Evolutionary conservation across 2,329 filamentous ascomycete genomes (phyloP).

Genomic region (Grosmannia huntii): DNA sequence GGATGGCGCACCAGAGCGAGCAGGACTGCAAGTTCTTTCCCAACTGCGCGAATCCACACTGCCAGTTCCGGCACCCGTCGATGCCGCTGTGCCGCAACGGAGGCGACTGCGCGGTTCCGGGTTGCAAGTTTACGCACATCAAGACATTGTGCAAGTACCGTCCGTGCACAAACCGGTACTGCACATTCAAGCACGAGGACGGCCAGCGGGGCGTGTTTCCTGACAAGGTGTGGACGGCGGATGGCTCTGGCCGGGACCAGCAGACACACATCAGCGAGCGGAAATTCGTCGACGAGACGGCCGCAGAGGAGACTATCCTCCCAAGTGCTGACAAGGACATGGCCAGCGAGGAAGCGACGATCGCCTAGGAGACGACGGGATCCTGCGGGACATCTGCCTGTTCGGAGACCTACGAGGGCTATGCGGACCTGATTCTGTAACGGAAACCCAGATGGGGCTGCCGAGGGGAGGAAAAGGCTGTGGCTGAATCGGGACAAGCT

Average conservation of each 20-base stretch:
- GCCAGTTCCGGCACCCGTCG: constrained; percentile 77
- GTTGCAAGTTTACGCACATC: constrained; percentile 84
- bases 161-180: constrained; percentile 81
- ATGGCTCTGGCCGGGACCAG: constrained; percentile 13
- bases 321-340: constrained; percentile 31
- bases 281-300: constrained; percentile 66
- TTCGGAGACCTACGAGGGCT: background rate
- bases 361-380: constrained; percentile 2
- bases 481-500: background rate
- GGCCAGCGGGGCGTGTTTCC: constrained; percentile 76
- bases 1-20: constrained; percentile 64
- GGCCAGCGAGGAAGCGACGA: constrained; percentile 26
- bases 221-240: constrained; percentile 84
- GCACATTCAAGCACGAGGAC: constrained; percentile 79
- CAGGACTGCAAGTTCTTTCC: constrained; percentile 86
- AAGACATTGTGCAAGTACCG: constrained; percentile 79
- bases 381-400: background rate
- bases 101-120: constrained; percentile 65
- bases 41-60: constrained; percentile 78
- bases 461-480: background rate
- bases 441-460: background rate
- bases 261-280: constrained; percentile 70
- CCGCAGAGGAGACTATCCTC: constrained; percentile 59
- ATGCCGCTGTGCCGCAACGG: constrained; percentile 87
- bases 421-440: background rate